A percentile compares a stretch with the other conserved stretches of the same genome.
Conservation (phyloP, 768 basidiomycete species). For the Hebeloma cylindrosporum region DNA sequence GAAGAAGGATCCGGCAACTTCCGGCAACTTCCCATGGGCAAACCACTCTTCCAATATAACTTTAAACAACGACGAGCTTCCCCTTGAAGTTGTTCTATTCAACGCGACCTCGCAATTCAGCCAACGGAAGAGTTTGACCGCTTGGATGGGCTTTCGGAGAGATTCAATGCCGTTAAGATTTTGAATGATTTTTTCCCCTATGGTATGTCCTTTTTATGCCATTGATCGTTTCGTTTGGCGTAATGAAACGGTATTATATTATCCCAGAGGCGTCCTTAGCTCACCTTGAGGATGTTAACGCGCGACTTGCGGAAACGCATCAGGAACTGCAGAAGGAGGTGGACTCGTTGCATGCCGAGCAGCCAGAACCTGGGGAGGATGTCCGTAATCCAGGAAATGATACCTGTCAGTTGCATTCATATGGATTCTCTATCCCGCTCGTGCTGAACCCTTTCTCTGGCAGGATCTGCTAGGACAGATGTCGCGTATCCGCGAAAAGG, state of each 20-base stretch:
- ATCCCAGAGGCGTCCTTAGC: constrained; percentile 77
- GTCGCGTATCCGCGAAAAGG: constrained; percentile 94
- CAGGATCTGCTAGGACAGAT: constrained; percentile 95
- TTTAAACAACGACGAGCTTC: constrained; percentile 52
- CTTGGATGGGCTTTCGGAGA: constrained; percentile 55
- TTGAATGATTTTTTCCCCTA: constrained; percentile 78
- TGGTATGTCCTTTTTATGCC: constrained; percentile 50
- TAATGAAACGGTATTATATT: not conserved
- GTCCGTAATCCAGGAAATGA: constrained; percentile 93
- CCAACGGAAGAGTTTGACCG: constrained; percentile 47
- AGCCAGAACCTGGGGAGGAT: constrained; percentile 90
- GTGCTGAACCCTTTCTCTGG: not conserved
- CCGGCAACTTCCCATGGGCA: too few relatives aligned
- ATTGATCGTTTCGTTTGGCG: not conserved
- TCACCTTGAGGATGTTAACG: constrained; percentile 70
- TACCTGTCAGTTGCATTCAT: constrained; percentile 74
- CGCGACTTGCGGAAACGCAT: constrained; percentile 67
- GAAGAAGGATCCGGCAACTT: too few relatives aligned
- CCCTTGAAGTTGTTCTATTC: constrained; percentile 70
- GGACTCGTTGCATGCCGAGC: constrained; percentile 59
- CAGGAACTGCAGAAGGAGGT: constrained; percentile 72
- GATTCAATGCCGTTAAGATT: constrained; percentile 56
- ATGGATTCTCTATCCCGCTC: not conserved
- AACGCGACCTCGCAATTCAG: constrained; percentile 63
- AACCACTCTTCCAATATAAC: too few relatives aligned